phyloP scores from a whole-genome alignment of 2,329 filamentous ascomycete species.

The Exophiala bonariae region DNA sequence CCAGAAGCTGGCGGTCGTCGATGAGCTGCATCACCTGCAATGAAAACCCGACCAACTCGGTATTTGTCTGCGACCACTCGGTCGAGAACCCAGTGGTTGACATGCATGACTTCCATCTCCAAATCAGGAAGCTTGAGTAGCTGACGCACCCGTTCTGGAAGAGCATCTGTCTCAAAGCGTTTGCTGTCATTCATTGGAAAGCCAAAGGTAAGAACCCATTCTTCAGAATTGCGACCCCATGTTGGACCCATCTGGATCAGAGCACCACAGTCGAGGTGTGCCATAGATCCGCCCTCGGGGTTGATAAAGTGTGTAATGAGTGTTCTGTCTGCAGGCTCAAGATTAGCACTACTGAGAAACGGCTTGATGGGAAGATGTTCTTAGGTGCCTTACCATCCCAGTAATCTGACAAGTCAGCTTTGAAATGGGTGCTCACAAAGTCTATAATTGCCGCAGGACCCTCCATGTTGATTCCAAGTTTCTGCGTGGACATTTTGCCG shows the following conservation, averaged over 20 bases:
- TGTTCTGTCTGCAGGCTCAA: constrained; percentile 3
- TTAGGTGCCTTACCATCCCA: constrained; percentile 24
- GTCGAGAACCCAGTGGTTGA: constrained; percentile 23
- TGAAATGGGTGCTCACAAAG: constrained; percentile 31
- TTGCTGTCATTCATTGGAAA: constrained; percentile 13
- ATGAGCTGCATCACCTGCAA: constrained; percentile 36
- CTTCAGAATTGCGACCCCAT: constrained; percentile 31
- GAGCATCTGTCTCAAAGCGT: constrained; percentile 9
- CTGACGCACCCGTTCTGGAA: constrained; percentile 12
- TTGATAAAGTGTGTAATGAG: constrained; percentile 23
- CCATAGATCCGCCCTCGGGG: constrained; percentile 8
- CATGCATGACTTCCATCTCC: constrained; percentile 23
- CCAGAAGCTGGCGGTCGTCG: constrained; percentile 32
- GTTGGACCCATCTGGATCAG: constrained; percentile 26
- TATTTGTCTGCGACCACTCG: constrained; percentile 23
- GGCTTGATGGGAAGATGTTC: no score
- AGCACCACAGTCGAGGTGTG: constrained; percentile 16
- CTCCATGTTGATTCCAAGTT: constrained; percentile 32
- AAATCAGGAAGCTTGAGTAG: constrained; percentile 20
- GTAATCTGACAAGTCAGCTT: constrained; percentile 29
- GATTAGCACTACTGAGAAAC: no score
- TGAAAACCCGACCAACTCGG: constrained; percentile 32
- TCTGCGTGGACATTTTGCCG: constrained; percentile 22
- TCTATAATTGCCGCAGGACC: constrained; percentile 33
- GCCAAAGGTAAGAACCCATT: constrained; percentile 36